Percentiles rank a stretch among this genome's conserved stretches.
Conservation (phyloP, 78 protist species). For the slime mould (Dictyostelium discoideum) region DNA sequence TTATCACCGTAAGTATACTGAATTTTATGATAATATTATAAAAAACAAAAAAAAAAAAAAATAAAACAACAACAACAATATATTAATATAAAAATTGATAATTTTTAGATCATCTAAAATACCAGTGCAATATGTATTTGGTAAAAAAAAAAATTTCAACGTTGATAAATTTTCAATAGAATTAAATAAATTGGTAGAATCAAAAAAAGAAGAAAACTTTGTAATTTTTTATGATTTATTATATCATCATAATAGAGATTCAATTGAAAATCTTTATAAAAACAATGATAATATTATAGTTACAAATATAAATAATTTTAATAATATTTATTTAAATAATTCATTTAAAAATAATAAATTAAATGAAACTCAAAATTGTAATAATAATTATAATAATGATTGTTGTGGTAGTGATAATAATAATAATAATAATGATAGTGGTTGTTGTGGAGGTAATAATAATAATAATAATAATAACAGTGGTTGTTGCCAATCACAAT, state of each 20-base stretch:
- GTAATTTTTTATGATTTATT: constrained; percentile 34
- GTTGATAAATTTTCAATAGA: not conserved
- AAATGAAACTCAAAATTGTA: not conserved
- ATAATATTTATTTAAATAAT: not conserved
- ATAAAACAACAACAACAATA: not conserved
- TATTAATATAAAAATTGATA: not conserved
- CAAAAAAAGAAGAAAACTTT: constrained; percentile 12
- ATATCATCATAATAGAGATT: constrained; percentile 4
- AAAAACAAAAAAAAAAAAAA: not conserved
- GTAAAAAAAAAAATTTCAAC: constrained; percentile 9
- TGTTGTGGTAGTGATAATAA: not conserved
- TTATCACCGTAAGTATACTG: constrained; percentile 75
- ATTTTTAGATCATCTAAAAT: constrained; percentile 45
- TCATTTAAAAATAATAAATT: constrained; percentile 6
- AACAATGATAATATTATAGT: not conserved
- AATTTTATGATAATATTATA: not conserved
- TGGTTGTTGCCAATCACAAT: not conserved
- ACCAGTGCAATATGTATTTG: constrained; percentile 82
- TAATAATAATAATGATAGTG: not conserved
- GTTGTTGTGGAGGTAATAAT: not conserved
- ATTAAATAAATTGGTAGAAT: not conserved
- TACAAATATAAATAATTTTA: not conserved
- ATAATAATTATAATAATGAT: not conserved
- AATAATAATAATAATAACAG: not conserved
- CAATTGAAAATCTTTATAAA: not conserved